Evolutionary conservation across 768 basidiomycete species (phyloP).

Genomic region (Boletus huronensis): DNA sequence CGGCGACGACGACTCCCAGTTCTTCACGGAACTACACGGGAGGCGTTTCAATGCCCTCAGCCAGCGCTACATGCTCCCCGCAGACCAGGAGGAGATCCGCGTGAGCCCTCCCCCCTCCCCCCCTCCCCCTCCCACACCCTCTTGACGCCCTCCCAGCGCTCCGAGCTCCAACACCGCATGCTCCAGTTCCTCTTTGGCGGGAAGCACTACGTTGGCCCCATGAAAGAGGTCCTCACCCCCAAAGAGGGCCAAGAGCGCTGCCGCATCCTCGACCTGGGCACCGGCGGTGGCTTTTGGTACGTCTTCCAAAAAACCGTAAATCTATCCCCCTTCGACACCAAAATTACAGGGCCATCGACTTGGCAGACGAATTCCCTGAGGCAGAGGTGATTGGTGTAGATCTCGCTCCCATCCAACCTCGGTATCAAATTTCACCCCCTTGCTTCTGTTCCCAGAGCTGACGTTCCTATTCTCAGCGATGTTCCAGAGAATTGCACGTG

Average conservation of each 20-base stretch:
- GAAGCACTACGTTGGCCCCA: conserved; percentile 64
- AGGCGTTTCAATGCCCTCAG: conserved; percentile 56
- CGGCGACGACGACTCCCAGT: conserved; percentile 46
- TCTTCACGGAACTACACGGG: conserved; percentile 51
- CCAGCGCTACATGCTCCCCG: conserved; percentile 57
- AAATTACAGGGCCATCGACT: conserved; percentile 58
- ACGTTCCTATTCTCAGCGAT: conserved; percentile 36
- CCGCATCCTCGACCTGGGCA: conserved; percentile 64
- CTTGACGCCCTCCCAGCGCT: conserved; percentile 43
- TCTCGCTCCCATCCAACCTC: conserved; percentile 69
- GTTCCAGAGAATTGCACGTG: conserved; percentile 75
- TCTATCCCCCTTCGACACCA: neutral
- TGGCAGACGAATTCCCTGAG: conserved; percentile 68
- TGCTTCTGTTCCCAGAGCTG: conserved; percentile 9
- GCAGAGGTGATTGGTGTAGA: conserved; percentile 68
- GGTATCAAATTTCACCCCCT: conserved; percentile 37
- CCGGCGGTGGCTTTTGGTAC: conserved; percentile 62
- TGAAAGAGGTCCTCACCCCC: conserved; percentile 49
- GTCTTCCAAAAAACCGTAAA: conserved; percentile 8
- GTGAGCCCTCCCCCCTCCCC: conserved; percentile 30
- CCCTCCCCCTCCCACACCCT: neutral
- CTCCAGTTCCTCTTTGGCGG: conserved; percentile 64
- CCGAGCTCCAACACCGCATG: conserved; percentile 59
- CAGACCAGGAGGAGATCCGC: conserved; percentile 62
- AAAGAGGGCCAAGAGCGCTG: conserved; percentile 30